A percentile compares a stretch with the other conserved stretches of the same genome.
These are phyloP conservation scores for Sclerotinia subarctica DNA, from an alignment of 2,329 filamentous ascomycete genomes.

Conservation along the genomic window DNA sequence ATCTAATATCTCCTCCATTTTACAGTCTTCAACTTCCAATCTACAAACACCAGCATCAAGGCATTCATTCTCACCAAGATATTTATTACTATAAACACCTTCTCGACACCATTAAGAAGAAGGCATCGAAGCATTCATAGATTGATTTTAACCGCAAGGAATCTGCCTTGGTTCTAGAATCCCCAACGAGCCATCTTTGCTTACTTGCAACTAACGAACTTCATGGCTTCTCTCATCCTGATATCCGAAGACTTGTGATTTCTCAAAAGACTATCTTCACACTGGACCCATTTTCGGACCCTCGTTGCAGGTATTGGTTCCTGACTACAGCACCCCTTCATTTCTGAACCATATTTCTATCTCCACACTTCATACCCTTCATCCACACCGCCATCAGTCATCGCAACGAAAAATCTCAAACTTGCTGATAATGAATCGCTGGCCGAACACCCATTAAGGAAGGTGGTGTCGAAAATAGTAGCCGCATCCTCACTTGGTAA, in stretches of 20 bases:
- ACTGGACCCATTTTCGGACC: background rate
- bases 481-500: background rate
- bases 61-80: background rate
- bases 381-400: conserved; percentile 8
- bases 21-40: too few species aligned
- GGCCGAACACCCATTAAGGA: conserved; percentile 8
- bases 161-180: background rate
- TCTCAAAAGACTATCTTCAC: too few species aligned
- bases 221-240: background rate
- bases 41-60: background rate
- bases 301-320: background rate
- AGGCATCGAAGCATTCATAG: background rate
- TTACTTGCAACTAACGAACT: background rate
- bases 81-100: background rate
- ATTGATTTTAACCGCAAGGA: background rate
- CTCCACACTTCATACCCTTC: conserved; percentile 17
- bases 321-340: conserved; percentile 14
- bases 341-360: conserved; percentile 1
- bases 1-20: too few species aligned
- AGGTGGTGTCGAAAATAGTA: background rate
- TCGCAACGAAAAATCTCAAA: background rate
- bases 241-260: background rate
- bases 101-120: background rate
- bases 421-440: background rate
- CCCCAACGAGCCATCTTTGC: background rate